phyloP scores from a whole-genome alignment of 805 yeast species.

The Zygosaccharomyces pseudorouxii region DNA sequence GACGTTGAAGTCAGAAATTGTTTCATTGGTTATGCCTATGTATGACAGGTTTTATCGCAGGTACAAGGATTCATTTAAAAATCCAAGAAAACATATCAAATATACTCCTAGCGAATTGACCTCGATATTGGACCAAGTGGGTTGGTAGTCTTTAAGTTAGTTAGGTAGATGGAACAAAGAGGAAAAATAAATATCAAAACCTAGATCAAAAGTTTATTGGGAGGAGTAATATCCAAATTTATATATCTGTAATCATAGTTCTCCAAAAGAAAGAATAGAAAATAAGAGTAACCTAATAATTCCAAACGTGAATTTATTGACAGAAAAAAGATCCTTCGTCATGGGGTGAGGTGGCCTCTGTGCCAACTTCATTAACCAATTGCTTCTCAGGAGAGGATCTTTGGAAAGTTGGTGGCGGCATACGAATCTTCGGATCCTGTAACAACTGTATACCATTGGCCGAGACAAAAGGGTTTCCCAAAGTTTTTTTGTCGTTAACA shows the following conservation, averaged over 20 bases:
- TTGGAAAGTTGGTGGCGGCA: constrained; percentile 2
- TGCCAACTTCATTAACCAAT: constrained; percentile 8
- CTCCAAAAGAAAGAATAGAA: neutral
- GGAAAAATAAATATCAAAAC: too few relatives aligned
- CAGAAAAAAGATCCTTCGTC: neutral
- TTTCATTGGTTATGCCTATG: constrained; percentile 69
- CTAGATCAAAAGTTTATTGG: neutral
- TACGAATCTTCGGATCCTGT: constrained; percentile 1
- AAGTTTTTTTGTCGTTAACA: constrained; percentile 8
- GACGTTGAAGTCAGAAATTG: constrained; percentile 62
- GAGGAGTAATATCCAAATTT: neutral
- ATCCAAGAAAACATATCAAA: constrained; percentile 36
- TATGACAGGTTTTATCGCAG: constrained; percentile 82
- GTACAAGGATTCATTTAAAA: constrained; percentile 35
- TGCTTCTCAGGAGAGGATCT: constrained; percentile 12
- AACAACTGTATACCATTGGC: constrained; percentile 3
- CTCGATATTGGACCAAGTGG: constrained; percentile 26
- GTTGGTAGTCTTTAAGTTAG: constrained; percentile 13
- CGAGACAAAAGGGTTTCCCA: constrained; percentile 1
- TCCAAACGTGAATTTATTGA: neutral
- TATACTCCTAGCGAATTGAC: constrained; percentile 34
- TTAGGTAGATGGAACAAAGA: too few relatives aligned
- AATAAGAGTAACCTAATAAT: neutral
- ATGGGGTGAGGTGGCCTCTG: constrained; percentile 5
- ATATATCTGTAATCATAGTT: neutral